Evolutionary conservation across 306 rosid species (phyloP).

Genomic region (Malus domestica): DNA sequence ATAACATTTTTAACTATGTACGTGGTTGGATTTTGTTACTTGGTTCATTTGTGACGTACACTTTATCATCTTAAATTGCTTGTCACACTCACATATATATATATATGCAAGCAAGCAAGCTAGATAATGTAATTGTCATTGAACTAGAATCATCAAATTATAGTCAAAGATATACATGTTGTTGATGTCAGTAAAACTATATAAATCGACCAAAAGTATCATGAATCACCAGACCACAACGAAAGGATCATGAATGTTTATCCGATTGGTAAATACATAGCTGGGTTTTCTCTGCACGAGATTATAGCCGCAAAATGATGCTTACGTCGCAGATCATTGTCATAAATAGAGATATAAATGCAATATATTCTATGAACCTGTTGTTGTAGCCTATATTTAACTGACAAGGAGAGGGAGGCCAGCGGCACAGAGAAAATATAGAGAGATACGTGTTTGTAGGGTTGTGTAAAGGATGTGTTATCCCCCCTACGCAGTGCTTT

Average conservation of each 20-base stretch:
- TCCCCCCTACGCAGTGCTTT: too few species aligned
- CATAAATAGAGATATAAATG: not conserved
- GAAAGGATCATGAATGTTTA: not conserved
- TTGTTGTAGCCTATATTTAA: too few species aligned
- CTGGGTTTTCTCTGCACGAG: slow-evolving; percentile 3
- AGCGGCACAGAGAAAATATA: too few species aligned
- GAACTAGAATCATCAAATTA: slow-evolving; percentile 1
- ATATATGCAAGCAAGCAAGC: not conserved
- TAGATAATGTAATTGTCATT: not conserved
- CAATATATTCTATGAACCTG: not conserved
- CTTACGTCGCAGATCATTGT: slow-evolving; percentile 30
- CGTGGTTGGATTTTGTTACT: not conserved
- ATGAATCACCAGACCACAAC: not conserved
- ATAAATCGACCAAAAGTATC: slow-evolving; percentile 9
- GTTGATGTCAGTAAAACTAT: slow-evolving; percentile 16
- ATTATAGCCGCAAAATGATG: slow-evolving; percentile 35
- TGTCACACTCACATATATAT: not conserved
- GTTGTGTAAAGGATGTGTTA: too few species aligned
- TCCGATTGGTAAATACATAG: not conserved
- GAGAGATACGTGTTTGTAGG: too few species aligned
- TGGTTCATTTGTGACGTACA: not conserved
- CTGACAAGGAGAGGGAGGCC: too few species aligned
- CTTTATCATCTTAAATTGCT: slow-evolving; percentile 3
- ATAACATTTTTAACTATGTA: not conserved
- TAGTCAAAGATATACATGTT: slow-evolving; percentile 20